A percentile compares a stretch with the other conserved stretches of the same genome.
These are phyloP conservation scores for Trichoderma atrobrunneum DNA, from an alignment of 2,329 filamentous ascomycete genomes.

Conservation along the genomic window DNA sequence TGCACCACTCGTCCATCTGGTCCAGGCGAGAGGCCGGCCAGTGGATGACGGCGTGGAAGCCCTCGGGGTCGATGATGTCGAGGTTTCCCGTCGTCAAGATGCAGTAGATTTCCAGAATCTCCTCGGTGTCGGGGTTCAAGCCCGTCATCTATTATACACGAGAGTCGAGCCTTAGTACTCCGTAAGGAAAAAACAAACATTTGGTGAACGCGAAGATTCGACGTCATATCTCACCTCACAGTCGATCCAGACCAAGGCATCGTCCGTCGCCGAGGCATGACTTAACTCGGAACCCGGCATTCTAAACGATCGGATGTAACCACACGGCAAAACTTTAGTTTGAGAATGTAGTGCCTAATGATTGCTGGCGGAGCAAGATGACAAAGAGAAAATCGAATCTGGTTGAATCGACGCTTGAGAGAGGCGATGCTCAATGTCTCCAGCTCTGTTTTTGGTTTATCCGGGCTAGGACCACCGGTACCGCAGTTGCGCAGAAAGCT, in stretches of 20 bases:
- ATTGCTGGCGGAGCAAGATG: neutral
- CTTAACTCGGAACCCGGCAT: neutral
- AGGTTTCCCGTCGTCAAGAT: slow-evolving; percentile 83
- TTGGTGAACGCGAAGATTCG: neutral
- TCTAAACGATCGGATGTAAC: slow-evolving; percentile 2
- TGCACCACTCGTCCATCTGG: slow-evolving; percentile 88
- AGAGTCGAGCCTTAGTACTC: neutral
- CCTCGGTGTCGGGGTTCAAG: slow-evolving; percentile 69
- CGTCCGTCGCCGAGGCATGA: slow-evolving; percentile 30
- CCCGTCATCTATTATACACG: slow-evolving; percentile 75
- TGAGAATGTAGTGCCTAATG: neutral
- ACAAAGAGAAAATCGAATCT: neutral
- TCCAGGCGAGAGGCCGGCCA: slow-evolving; percentile 68
- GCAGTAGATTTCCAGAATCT: slow-evolving; percentile 89
- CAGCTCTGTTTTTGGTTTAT: neutral
- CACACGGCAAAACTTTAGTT: neutral
- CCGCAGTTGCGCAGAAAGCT: neutral
- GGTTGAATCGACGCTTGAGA: neutral
- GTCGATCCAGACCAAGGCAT: slow-evolving; percentile 84
- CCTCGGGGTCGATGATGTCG: slow-evolving; percentile 68
- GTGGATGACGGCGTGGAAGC: slow-evolving; percentile 79
- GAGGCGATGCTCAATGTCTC: neutral
- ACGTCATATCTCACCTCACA: slow-evolving; percentile 45
- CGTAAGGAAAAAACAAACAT: neutral
- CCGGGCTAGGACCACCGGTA: neutral